phyloP scores from a whole-genome alignment of 768 basidiomycete species.

The Kwoniella botswanensis region DNA sequence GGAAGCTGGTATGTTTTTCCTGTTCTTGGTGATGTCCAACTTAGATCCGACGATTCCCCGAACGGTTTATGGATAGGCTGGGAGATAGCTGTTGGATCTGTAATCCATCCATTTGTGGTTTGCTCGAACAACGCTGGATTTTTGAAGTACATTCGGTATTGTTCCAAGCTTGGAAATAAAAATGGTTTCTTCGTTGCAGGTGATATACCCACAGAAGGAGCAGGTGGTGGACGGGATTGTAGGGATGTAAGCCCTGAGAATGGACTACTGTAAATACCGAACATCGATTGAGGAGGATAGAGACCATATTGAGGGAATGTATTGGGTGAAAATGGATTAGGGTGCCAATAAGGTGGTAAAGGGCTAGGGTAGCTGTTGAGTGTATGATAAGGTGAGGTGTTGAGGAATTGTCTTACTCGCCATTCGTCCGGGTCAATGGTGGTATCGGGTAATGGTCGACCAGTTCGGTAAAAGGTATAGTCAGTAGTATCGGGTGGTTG shows the following conservation, averaged over 20 bases:
- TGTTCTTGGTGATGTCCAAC: conserved; percentile 6
- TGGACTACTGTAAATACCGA: neutral
- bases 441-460: conserved; percentile 4
- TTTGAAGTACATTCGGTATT: conserved; percentile 1
- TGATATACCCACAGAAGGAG: neutral
- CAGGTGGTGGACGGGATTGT: neutral
- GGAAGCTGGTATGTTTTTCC: conserved; percentile 8
- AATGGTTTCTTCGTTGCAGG: neutral
- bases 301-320: conserved; percentile 1
- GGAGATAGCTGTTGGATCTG: neutral
- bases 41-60: neutral
- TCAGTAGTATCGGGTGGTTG: neutral
- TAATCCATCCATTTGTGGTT: neutral
- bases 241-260: neutral
- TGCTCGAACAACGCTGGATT: neutral
- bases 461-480: neutral
- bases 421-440: conserved; percentile 3
- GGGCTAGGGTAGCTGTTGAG: neutral
- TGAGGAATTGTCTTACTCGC: neutral
- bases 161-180: neutral
- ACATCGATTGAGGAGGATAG: neutral
- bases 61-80: conserved; percentile 13
- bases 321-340: conserved; percentile 6
- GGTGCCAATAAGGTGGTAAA: neutral
- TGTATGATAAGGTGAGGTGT: neutral